A percentile compares a stretch with the other conserved stretches of the same genome.
Conservation (phyloP, 2,329 filamentous ascomycete species). For the Cladophialophora carrionii region DNA sequence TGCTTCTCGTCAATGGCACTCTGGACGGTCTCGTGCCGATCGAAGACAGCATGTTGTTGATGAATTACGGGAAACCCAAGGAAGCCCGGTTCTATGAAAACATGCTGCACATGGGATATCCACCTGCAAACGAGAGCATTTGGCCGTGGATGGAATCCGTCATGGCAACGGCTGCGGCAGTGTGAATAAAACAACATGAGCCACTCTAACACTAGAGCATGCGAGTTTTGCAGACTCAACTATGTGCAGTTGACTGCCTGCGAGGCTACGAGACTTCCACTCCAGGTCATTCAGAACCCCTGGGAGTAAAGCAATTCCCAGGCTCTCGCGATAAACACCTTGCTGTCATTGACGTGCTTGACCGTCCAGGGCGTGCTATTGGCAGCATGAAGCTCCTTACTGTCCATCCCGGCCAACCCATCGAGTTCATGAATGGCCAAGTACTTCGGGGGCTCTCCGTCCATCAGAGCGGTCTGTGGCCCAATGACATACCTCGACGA, state of each 20-base stretch:
- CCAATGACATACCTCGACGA: constrained; percentile 70
- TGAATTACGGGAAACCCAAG: constrained; percentile 67
- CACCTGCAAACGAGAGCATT: constrained; percentile 42
- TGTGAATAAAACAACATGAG: too few species aligned
- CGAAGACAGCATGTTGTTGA: constrained; percentile 67
- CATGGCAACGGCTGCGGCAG: constrained; percentile 27
- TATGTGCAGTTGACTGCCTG: not conserved
- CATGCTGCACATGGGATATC: constrained; percentile 70
- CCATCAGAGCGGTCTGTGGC: constrained; percentile 49
- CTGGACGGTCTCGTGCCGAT: constrained; percentile 69
- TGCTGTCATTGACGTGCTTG: constrained; percentile 27
- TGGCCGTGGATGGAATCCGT: constrained; percentile 38
- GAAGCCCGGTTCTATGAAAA: constrained; percentile 67
- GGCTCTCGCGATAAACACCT: constrained; percentile 25
- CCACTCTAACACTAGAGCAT: too few species aligned
- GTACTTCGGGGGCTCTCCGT: constrained; percentile 52
- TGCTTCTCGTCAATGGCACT: constrained; percentile 66
- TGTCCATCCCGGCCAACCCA: constrained; percentile 63
- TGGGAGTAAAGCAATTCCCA: constrained; percentile 27
- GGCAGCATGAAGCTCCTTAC: constrained; percentile 27
- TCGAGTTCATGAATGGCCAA: constrained; percentile 74
- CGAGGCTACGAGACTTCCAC: not conserved
- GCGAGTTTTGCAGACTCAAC: too few species aligned
- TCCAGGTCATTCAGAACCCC: constrained; percentile 19
- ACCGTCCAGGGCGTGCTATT: constrained; percentile 30